Evolutionary conservation across 192 early-diverging fungal species (phyloP).

Genomic region (Coemansia reversa): DNA sequence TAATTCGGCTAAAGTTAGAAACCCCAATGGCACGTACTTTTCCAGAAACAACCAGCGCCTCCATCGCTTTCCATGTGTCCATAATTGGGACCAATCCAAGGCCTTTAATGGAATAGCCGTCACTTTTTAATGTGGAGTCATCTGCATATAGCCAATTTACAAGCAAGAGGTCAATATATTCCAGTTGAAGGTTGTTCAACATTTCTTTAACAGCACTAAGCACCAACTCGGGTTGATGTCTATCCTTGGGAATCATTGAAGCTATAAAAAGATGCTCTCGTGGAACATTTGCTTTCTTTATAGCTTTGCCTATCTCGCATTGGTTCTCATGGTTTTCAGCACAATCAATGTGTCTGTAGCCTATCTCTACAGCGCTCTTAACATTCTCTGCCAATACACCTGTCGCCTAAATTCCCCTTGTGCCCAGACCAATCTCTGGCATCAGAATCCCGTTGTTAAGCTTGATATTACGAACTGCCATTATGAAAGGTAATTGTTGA

Average conservation of each 20-base stretch:
- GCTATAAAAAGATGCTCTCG: slow-evolving; percentile 75
- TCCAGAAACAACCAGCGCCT: slow-evolving; percentile 65
- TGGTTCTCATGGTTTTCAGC: slow-evolving; percentile 72
- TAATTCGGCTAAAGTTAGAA: slow-evolving; percentile 67
- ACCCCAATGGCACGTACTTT: slow-evolving; percentile 80
- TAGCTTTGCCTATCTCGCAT: slow-evolving; percentile 70
- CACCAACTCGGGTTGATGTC: slow-evolving; percentile 58
- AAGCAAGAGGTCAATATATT: slow-evolving; percentile 84
- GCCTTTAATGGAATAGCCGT: slow-evolving; percentile 36
- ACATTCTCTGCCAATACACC: slow-evolving; percentile 61
- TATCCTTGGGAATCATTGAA: slow-evolving; percentile 68
- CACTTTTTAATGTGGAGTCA: slow-evolving; percentile 21
- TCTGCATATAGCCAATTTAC: slow-evolving; percentile 79
- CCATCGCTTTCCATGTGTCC: slow-evolving; percentile 80
- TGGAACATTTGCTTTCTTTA: slow-evolving; percentile 58
- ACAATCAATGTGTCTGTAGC: slow-evolving; percentile 72
- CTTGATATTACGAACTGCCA: slow-evolving; percentile 42
- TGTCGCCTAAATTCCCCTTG: slow-evolving; percentile 59
- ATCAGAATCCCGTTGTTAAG: slow-evolving; percentile 67
- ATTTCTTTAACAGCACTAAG: slow-evolving; percentile 58
- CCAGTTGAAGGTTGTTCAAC: slow-evolving; percentile 62
- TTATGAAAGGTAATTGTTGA: no score
- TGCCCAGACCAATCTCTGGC: slow-evolving; percentile 64
- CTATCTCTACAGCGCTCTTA: slow-evolving; percentile 59
- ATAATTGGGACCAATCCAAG: slow-evolving; percentile 57